phyloP scores from a whole-genome alignment of 306 rosid species.

The Senna siamea region DNA sequence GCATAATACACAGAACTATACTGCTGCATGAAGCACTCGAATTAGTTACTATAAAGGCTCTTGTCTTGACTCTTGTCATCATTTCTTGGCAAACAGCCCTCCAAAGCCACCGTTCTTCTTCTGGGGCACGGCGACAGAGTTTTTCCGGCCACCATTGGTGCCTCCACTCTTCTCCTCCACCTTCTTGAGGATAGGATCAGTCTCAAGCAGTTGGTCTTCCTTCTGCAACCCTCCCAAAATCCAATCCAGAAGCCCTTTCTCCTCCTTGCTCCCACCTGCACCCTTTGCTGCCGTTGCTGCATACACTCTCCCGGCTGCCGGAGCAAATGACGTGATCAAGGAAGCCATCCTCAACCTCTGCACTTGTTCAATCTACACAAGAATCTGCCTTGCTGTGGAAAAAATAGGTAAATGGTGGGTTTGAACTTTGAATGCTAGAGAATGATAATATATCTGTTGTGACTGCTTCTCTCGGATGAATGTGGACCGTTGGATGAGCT shows the following conservation, averaged over 20 bases:
- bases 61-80: neutral
- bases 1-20: conserved; percentile 34
- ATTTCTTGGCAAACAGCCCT: conserved; percentile 69
- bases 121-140: conserved; percentile 59
- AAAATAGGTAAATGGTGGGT: neutral
- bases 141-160: conserved; percentile 42
- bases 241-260: conserved; percentile 75
- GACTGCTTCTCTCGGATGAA: conserved; percentile 31
- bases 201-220: conserved; percentile 75
- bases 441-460: conserved; percentile 43
- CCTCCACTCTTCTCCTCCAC: conserved; percentile 67
- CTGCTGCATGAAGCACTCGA: conserved; percentile 7
- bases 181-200: conserved; percentile 83
- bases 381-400: neutral
- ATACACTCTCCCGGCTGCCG: conserved; percentile 53
- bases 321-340: conserved; percentile 64
- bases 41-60: neutral
- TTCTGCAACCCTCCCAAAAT: conserved; percentile 71
- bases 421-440: conserved; percentile 9
- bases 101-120: conserved; percentile 78
- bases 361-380: no score
- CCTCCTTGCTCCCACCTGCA: conserved; percentile 61
- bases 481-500: conserved; percentile 43
- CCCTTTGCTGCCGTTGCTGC: conserved; percentile 70
- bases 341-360: conserved; percentile 61